These are phyloP conservation scores for Euphrasia confusa DNA, from an alignment of 257 asterid species.

Conservation along the genomic window DNA sequence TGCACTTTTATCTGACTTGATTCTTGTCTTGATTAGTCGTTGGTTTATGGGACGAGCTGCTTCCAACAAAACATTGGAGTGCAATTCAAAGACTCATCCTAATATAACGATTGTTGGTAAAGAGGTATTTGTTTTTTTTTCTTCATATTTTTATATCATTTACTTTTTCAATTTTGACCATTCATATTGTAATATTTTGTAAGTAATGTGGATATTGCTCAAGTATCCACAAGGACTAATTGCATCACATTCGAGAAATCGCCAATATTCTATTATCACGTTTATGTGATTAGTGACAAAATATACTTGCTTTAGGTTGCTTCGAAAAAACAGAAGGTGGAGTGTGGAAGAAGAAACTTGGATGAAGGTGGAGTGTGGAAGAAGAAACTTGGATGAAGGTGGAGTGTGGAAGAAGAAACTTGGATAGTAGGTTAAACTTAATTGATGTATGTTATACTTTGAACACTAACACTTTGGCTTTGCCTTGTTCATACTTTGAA, in stretches of 20 bases:
- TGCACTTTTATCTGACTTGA: not conserved
- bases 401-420: constrained; percentile 79
- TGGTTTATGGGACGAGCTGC: constrained; percentile 84
- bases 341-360: too few species aligned
- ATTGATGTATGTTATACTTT: too few species aligned
- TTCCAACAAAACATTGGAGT: constrained; percentile 74
- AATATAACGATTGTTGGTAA: constrained; percentile 72
- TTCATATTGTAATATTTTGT: not conserved
- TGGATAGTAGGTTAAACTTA: too few species aligned
- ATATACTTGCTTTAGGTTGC: constrained; percentile 46
- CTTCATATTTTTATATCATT: too few species aligned
- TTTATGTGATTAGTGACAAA: constrained; percentile 2
- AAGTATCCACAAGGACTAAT: not conserved
- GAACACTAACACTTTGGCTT: too few species aligned
- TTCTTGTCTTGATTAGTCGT: constrained; percentile 41
- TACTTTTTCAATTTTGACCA: not conserved
- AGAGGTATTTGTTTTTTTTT: constrained; percentile 62
- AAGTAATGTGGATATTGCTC: not conserved
- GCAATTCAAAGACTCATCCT: constrained; percentile 77
- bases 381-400: too few species aligned
- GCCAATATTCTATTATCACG: not conserved
- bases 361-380: too few species aligned
- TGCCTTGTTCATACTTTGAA: too few species aligned
- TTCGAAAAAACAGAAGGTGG: constrained; percentile 58
- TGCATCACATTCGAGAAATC: not conserved